Base-by-base conservation (phyloP, 1,139 yeast genomes). In the Casaregolazyma lundiana region DNA sequence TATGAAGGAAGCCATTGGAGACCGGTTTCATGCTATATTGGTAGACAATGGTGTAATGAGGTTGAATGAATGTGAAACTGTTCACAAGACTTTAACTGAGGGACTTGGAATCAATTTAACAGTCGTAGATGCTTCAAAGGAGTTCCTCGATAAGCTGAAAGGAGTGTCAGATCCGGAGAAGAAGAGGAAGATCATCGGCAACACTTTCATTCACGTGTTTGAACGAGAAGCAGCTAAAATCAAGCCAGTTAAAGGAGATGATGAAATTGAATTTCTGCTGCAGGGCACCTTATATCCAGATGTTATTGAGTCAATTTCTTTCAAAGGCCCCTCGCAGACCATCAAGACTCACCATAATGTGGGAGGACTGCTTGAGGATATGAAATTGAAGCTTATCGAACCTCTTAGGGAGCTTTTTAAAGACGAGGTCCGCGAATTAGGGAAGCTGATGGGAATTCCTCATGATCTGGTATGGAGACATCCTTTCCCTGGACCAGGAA, bases 401-500 rank as follows among this genome's bases (percentile, higher is more conserved):
- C 99, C 99, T 50, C 79, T 92, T 67, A 84, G 99, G 71, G 99
- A 92, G 75, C 78, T 92, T 62, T 92, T 94, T 79, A 92, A 92
- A 75, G 99, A 92, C 67, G 99, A 92, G 76, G 98, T 92, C 50
- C 90, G 99, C 72, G 86, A 82, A 62, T 76, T 92, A 61, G 99
- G 99, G 69, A 88, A 88, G 72, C 73, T 94, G 48, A 74, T 92
- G 73, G 97, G 96, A 46, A 94, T 92, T 61, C 95, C 97, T 41
- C 94, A 88, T 64, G 98, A 92, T 60, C 78, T 92, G 61, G 97
- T 92, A 57, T 90, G 98, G 97, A 87, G 99, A 78, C 99, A 92
- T 67, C 99, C 99, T 50, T 92, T 92, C 96, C 99, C 99, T 63
- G 99, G 99, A 66, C 99, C 99, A 67, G 99, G 99, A 74, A 86